Evolutionary conservation across 2,329 filamentous ascomycete genomes (phyloP), one percentile per base, ranked within the genome.

Genomic region (Westerdykella aurantiaca): DNA sequence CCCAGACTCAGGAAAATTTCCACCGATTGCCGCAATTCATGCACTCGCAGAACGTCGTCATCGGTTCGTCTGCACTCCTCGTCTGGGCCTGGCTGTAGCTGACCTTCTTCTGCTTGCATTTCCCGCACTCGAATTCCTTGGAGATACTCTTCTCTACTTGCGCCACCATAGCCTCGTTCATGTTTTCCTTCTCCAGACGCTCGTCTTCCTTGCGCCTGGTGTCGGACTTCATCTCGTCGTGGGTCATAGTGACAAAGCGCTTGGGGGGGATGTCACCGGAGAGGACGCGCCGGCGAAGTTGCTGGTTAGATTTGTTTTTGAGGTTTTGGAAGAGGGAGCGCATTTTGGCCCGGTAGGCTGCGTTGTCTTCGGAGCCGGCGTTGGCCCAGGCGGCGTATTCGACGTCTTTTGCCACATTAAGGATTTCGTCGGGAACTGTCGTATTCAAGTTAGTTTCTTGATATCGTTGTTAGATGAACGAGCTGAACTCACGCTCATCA

Each of bases 41-140:
- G 60, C 74, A 77, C 63, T 76, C 73, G 61, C 74, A 77, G 57
- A 77, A 77, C 0, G 75, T 77, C 37, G 75, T 78, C 72, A 78
- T 76, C 53, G 91, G 91, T 72, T 97, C 93, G 79, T 98, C 93
- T 53, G 93, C 93, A 72, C 82, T 86, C 52, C 93, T 80, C 13
- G 93, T 98, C 76, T 98, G 93, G 4, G 93, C 93, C 72, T 98
- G 93, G 39, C 82, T 88, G 71, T 98, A 98, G 69, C 85, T 89
- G 63, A 97, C 93, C 76, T 88, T 90, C 75, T 86, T 90, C 78
- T 95, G 79, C 59, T 86, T 86, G 72, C 93, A 98, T 69, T 89
- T 90, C 62, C 88, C 81, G 72, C 93, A 98, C 70, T 88, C 84
- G 61, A 97, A 77, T 45, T 84, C 87, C 64, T 86, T 85, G 65